A percentile compares a stretch with the other conserved stretches of the same genome.
Conservation (phyloP, 257 asterid species). For the Coffea eugenioides region DNA sequence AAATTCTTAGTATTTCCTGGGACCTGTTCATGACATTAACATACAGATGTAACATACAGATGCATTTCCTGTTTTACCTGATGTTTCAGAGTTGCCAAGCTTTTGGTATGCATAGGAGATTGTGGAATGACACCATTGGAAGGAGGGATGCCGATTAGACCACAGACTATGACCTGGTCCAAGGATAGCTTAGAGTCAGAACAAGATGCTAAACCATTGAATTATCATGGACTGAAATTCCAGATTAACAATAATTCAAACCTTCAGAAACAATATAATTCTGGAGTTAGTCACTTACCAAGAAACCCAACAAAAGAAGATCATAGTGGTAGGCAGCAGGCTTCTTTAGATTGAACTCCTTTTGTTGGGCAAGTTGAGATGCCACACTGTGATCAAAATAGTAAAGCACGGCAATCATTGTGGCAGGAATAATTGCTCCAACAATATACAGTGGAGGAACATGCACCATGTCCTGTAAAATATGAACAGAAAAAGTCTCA, state of each 20-base stretch:
- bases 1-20: neutral
- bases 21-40: neutral
- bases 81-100: slow-evolving; percentile 93
- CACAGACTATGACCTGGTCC: slow-evolving; percentile 79
- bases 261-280: neutral
- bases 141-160: slow-evolving; percentile 97
- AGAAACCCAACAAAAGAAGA: slow-evolving; percentile 88
- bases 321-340: slow-evolving; percentile 95
- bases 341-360: slow-evolving; percentile 89
- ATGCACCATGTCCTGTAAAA: slow-evolving; percentile 76
- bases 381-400: slow-evolving; percentile 98
- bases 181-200: slow-evolving; percentile 7
- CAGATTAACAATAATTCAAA: neutral
- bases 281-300: slow-evolving; percentile 47
- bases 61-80: slow-evolving; percentile 48
- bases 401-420: slow-evolving; percentile 98
- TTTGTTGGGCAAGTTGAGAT: slow-evolving; percentile 93
- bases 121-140: slow-evolving; percentile 98
- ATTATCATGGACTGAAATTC: neutral
- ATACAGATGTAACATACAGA: neutral
- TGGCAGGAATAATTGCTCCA: slow-evolving; percentile 95
- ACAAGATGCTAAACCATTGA: neutral
- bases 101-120: slow-evolving; percentile 98
- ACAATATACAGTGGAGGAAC: slow-evolving; percentile 80
- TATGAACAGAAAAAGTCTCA: slow-evolving; percentile 3